Percentiles rank a stretch among this genome's conserved stretches.
Conservation (phyloP, 2,329 filamentous ascomycete genomes). For the Neopestalotiopsis rosae region DNA sequence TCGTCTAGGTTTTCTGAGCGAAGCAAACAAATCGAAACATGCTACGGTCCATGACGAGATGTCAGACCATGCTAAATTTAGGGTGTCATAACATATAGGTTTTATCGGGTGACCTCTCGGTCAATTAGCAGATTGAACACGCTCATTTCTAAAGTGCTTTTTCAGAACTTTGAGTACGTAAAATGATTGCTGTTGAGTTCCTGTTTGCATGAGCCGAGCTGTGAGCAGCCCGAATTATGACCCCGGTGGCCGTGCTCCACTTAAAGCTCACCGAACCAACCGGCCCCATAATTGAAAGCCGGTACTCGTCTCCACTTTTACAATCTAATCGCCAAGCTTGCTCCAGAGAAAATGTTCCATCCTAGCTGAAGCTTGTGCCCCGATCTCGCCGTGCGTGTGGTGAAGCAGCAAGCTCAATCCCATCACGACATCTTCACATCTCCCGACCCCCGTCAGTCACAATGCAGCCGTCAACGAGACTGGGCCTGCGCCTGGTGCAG, state of each 20-base stretch:
- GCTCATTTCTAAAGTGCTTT: no score
- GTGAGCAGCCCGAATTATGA: not conserved
- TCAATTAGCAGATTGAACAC: no score
- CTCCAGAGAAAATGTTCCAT: slow-evolving; percentile 8
- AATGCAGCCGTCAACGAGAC: slow-evolving; percentile 49
- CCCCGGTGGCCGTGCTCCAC: not conserved
- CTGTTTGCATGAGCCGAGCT: no score
- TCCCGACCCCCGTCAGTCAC: not conserved
- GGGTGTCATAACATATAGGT: no score
- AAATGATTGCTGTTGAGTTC: no score
- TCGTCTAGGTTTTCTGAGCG: no score
- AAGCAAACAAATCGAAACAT: no score
- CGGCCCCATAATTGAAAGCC: not conserved
- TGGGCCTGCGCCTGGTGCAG: slow-evolving; percentile 43
- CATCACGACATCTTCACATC: slow-evolving; percentile 15
- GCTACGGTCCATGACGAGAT: no score
- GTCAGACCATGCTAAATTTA: no score
- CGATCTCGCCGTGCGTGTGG: slow-evolving; percentile 14
- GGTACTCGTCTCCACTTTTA: not conserved
- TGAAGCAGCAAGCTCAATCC: not conserved
- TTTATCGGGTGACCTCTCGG: no score
- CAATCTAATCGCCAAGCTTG: slow-evolving; percentile 11
- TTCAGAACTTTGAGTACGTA: no score
- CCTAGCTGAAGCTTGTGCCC: not conserved
- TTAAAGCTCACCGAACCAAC: not conserved